Evolutionary conservation across 2,329 filamentous ascomycete genomes (phyloP), one percentile per base, ranked within the genome.

Genomic region (Orbilia brochopaga): DNA sequence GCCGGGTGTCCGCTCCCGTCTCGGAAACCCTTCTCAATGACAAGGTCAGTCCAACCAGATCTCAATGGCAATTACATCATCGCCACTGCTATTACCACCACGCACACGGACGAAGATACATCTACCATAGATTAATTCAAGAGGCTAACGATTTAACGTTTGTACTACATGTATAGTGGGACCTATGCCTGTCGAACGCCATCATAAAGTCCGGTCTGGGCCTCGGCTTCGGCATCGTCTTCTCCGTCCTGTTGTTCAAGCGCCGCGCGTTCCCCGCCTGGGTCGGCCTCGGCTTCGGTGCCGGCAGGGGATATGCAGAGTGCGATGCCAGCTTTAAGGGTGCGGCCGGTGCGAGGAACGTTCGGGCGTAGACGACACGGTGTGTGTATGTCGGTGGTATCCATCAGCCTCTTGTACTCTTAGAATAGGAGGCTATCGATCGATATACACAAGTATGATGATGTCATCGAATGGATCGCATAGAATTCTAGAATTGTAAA

Each of bases 21-120:
- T 97, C 93, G 85, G 94, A 99, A 85, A 91, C 93, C 79, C 87
- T 99, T 78, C 87, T 99, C 79, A 97, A 97, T 82, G 94, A 99
- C 83, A 99, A 99, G 92, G 94, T 97, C 87, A 75, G 78, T 74
- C 60, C 59, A 48, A 27, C 42, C 50, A 48, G 53, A 55, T 54
- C 30, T 17, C 24, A 44, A 35, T 50, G 24, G 8, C 24, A 52
- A 53, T 30, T 56, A 21, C 37, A 42, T 42, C 13, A 42, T 65
- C 60, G 55, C 32, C 27, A 37, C n/a, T n/a, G n/a, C n/a, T n/a
- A n/a, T n/a, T n/a, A n/a, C n/a, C n/a, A n/a, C n/a, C n/a, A n/a
- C n/a, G n/a, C n/a, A n/a, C n/a, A n/a, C n/a, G n/a, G n/a, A n/a
- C n/a, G n/a, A n/a, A n/a, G n/a, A n/a, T n/a, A n/a, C n/a, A n/a